Conservation (phyloP, 164 flowering plant genomes). For the Vitis riparia region DNA sequence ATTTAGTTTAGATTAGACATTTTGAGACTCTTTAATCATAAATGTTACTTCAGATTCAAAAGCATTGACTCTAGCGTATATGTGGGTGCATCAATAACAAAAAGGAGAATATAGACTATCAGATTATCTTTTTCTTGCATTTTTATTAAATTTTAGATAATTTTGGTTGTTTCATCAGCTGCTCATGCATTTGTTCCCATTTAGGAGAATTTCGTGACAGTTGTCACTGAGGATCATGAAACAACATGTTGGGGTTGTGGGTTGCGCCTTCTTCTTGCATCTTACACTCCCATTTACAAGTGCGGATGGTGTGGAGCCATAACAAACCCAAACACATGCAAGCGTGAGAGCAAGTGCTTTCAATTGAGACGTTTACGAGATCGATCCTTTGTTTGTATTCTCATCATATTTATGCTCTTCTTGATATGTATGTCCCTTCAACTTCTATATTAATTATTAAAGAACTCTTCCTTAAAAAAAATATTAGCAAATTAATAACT, state of each 20-base stretch:
- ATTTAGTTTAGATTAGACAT: too few relatives aligned
- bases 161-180: too few relatives aligned
- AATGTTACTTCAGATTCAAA: too few relatives aligned
- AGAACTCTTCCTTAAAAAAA: neutral
- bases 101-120: too few relatives aligned
- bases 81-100: too few relatives aligned
- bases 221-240: conserved; percentile 46
- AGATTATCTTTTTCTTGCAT: too few relatives aligned
- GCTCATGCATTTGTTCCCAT: neutral
- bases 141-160: too few relatives aligned
- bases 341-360: conserved; percentile 35
- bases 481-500: too few relatives aligned
- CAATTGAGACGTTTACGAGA: conserved; percentile 78
- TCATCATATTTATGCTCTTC: conserved; percentile 68
- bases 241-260: conserved; percentile 96
- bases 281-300: conserved; percentile 66
- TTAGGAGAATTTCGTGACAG: conserved; percentile 45
- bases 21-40: too few relatives aligned
- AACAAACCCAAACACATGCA: conserved; percentile 49
- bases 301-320: conserved; percentile 99
- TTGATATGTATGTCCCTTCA: conserved; percentile 55
- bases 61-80: too few relatives aligned
- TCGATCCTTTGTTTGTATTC: conserved; percentile 59
- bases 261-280: conserved; percentile 68
- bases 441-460: neutral